Percentiles rank a stretch among this genome's conserved stretches.
Conservation (phyloP, 2,329 filamentous ascomycete species). For the Calonectria crousiana region DNA sequence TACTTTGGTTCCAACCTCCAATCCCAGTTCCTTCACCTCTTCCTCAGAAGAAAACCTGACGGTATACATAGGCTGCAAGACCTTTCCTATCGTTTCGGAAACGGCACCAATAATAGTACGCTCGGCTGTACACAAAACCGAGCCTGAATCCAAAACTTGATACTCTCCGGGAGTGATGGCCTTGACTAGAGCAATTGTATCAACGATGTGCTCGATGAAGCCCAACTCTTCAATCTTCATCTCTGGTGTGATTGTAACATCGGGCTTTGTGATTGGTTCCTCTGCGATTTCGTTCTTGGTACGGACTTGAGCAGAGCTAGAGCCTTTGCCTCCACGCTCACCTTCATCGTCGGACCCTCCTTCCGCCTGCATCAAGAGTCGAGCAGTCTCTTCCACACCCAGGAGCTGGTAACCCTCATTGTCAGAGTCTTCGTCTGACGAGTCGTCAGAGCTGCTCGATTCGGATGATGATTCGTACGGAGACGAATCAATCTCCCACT, state of each 20-base stretch:
- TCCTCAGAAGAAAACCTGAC: constrained; percentile 78
- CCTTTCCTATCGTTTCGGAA: constrained; percentile 87
- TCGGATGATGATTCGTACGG: constrained; percentile 78
- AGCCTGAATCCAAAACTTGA: constrained; percentile 85
- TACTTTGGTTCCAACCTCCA: constrained; percentile 77
- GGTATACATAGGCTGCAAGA: constrained; percentile 88
- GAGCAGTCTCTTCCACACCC: constrained; percentile 84
- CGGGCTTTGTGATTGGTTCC: constrained; percentile 76
- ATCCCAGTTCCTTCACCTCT: constrained; percentile 74
- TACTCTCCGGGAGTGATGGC: constrained; percentile 84
- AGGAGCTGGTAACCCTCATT: constrained; percentile 78
- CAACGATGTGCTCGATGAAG: constrained; percentile 80
- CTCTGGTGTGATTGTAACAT: constrained; percentile 80
- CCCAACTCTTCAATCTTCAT: constrained; percentile 85
- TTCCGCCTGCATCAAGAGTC: constrained; percentile 87
- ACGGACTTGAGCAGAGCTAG: constrained; percentile 66
- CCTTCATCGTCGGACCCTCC: constrained; percentile 84
- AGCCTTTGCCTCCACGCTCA: constrained; percentile 58
- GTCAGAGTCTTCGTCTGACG: constrained; percentile 69
- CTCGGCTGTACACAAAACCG: constrained; percentile 83
- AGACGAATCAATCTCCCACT: constrained; percentile 88
- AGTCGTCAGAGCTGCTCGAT: constrained; percentile 70
- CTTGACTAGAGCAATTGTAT: constrained; percentile 82
- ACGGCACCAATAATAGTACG: constrained; percentile 83
- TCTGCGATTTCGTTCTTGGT: constrained; percentile 85